Evolutionary conservation across 2,329 filamentous ascomycete species (phyloP).

Genomic region (Calonectria henricotiae): DNA sequence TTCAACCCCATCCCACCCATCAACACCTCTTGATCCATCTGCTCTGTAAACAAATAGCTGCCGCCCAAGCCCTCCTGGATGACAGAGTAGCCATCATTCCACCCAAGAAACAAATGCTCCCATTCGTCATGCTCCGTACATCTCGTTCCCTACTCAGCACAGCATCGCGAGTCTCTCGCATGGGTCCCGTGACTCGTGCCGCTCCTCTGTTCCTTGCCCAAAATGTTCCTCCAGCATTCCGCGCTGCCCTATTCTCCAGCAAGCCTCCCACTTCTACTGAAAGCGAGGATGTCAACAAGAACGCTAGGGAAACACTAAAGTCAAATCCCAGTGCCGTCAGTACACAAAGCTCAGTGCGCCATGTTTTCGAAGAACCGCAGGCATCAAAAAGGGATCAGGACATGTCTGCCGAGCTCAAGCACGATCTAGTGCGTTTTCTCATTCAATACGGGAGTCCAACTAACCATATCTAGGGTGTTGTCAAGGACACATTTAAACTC

Average conservation of each 20-base stretch:
- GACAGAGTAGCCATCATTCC: not conserved
- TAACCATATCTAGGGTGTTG: conserved; percentile 66
- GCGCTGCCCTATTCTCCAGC: conserved; percentile 49
- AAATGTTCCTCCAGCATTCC: conserved; percentile 37
- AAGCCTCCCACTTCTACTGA: conserved; percentile 62
- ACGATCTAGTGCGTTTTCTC: conserved; percentile 70
- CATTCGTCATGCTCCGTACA: conserved; percentile 54
- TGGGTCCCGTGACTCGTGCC: conserved; percentile 24
- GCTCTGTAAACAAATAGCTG: conserved; percentile 1
- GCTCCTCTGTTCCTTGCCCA: conserved; percentile 35
- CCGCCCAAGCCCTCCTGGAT: not conserved
- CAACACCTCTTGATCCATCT: not conserved
- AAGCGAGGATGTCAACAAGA: conserved; percentile 70
- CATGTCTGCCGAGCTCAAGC: conserved; percentile 58
- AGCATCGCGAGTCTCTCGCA: conserved; percentile 41
- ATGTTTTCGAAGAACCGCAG: conserved; percentile 61
- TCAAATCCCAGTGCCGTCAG: conserved; percentile 75
- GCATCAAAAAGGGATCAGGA: conserved; percentile 44
- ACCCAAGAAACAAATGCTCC: not conserved
- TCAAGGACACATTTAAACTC: conserved; percentile 81
- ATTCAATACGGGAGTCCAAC: not conserved
- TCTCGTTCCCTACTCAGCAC: conserved; percentile 50
- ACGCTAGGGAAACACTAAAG: conserved; percentile 71
- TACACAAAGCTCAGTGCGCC: conserved; percentile 70
- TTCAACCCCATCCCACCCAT: not conserved